phyloP scores from a whole-genome alignment of 2,329 filamentous ascomycete genomes.

The Aspergillus amoenus region DNA sequence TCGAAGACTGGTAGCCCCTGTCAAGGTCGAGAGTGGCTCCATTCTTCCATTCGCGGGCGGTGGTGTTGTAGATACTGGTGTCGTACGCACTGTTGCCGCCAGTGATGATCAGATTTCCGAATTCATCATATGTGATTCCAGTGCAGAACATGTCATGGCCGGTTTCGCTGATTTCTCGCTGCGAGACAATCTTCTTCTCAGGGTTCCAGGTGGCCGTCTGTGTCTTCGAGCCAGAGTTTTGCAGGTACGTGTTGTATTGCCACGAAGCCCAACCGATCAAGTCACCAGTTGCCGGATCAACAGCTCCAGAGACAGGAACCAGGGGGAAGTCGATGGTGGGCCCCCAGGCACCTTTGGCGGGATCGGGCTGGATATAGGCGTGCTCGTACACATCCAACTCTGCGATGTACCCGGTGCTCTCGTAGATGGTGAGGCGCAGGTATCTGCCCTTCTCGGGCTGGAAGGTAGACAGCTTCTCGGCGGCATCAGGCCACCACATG shows the following conservation, averaged over 20 bases:
- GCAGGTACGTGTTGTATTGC: slow-evolving; percentile 17
- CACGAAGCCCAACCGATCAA: slow-evolving; percentile 17
- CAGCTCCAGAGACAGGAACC: slow-evolving; percentile 24
- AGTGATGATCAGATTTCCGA: slow-evolving; percentile 48
- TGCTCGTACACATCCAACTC: too few relatives aligned
- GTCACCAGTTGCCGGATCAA: slow-evolving; percentile 12
- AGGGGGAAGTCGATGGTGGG: slow-evolving; percentile 28
- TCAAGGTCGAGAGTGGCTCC: slow-evolving; percentile 46
- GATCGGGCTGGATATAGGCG: neutral
- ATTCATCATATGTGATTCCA: slow-evolving; percentile 14
- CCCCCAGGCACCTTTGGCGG: slow-evolving; percentile 23
- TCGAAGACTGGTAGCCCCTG: slow-evolving; percentile 55
- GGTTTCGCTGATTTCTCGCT: slow-evolving; percentile 21
- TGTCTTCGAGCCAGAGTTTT: slow-evolving; percentile 17
- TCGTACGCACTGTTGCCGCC: slow-evolving; percentile 53
- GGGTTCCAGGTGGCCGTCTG: slow-evolving; percentile 14
- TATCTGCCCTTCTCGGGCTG: slow-evolving; percentile 15
- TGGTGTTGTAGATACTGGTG: slow-evolving; percentile 51
- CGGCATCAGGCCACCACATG: slow-evolving; percentile 20
- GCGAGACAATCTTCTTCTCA: slow-evolving; percentile 35
- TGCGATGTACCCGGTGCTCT: too few relatives aligned
- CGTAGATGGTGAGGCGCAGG: slow-evolving; percentile 1
- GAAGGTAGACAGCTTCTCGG: slow-evolving; percentile 20
- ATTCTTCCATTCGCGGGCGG: slow-evolving; percentile 34
- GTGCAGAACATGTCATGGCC: slow-evolving; percentile 36